A percentile compares a stretch with the other conserved stretches of the same genome.
Evolutionary conservation across 371 early-diverging fungal genomes (phyloP).

Genomic region (Mortierella sp.): DNA sequence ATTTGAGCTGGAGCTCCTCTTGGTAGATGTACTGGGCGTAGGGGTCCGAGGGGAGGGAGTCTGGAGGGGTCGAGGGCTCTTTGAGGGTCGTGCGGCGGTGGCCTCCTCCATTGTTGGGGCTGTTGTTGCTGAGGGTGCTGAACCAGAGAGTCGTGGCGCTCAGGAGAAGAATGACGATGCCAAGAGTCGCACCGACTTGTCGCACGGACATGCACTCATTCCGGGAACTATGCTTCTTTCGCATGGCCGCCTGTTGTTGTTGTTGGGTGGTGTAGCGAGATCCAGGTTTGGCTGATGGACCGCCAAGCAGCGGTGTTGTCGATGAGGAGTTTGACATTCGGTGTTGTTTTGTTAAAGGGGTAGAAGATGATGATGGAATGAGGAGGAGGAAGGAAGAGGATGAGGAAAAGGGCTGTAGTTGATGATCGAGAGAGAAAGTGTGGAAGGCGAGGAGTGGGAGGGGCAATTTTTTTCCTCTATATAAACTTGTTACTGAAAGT

Average conservation of each 20-base stretch:
- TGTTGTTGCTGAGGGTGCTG: background rate
- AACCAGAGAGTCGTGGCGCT: background rate
- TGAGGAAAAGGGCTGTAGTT: background rate
- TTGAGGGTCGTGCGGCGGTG: background rate
- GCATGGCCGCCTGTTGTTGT: background rate
- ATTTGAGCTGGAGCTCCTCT: conserved; percentile 15
- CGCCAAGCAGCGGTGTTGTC: background rate
- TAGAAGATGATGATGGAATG: background rate
- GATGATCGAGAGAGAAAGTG: background rate
- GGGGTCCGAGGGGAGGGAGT: conserved; percentile 43
- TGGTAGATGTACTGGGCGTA: conserved; percentile 52
- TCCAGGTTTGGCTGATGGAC: background rate
- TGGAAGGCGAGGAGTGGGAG: background rate
- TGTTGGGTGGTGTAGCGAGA: background rate
- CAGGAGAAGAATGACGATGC: conserved; percentile 2
- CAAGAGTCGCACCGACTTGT: conserved; percentile 3
- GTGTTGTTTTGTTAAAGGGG: background rate
- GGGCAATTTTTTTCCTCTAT: background rate
- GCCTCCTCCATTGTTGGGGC: background rate
- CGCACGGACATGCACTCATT: conserved; percentile 12
- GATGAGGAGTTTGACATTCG: background rate
- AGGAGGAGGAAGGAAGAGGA: background rate
- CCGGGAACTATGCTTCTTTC: background rate
- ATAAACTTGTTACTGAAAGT: no score
- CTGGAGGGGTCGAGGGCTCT: conserved; percentile 42